Conservation (phyloP, 1,284 basidiomycete genomes). For the Peniophora sp. region DNA sequence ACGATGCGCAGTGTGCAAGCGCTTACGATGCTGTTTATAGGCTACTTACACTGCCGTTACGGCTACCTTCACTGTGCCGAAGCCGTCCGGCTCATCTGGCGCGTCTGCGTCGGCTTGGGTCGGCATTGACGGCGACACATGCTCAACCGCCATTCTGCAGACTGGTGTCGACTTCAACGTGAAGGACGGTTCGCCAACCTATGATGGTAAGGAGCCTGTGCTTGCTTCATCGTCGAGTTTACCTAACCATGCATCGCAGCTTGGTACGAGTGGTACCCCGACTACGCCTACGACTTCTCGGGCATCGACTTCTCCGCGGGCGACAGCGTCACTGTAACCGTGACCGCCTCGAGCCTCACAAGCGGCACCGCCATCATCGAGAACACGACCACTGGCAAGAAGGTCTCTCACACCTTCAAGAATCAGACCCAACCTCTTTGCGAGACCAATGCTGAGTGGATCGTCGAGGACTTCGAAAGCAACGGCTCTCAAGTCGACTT, state of each 20-base stretch:
- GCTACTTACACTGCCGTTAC: slow-evolving; percentile 20
- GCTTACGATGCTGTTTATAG: slow-evolving; percentile 8
- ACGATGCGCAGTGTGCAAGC: neutral
- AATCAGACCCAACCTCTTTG: slow-evolving; percentile 21
- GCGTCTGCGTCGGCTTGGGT: slow-evolving; percentile 21
- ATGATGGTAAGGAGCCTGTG: neutral
- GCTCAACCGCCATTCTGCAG: slow-evolving; percentile 16
- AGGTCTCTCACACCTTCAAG: slow-evolving; percentile 20
- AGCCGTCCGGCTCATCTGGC: slow-evolving; percentile 16
- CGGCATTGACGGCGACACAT: slow-evolving; percentile 19
- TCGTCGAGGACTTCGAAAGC: slow-evolving; percentile 28
- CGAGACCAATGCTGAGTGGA: slow-evolving; percentile 26
- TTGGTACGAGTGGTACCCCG: slow-evolving; percentile 33
- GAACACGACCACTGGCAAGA: slow-evolving; percentile 22
- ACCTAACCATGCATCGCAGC: slow-evolving; percentile 11
- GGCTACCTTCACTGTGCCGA: slow-evolving; percentile 23
- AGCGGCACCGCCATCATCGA: slow-evolving; percentile 21
- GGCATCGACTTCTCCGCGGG: slow-evolving; percentile 22
- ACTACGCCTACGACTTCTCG: slow-evolving; percentile 24
- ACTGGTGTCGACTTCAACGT: slow-evolving; percentile 22
- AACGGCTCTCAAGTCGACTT: slow-evolving; percentile 23
- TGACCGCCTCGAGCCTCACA: slow-evolving; percentile 19
- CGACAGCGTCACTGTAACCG: slow-evolving; percentile 21
- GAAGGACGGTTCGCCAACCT: slow-evolving; percentile 12
- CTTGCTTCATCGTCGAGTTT: no score